Percentiles rank a stretch among this genome's conserved stretches.
Evolutionary conservation across 208 protist genomes (phyloP).

Genomic region (Tritrichomonas foetus): DNA sequence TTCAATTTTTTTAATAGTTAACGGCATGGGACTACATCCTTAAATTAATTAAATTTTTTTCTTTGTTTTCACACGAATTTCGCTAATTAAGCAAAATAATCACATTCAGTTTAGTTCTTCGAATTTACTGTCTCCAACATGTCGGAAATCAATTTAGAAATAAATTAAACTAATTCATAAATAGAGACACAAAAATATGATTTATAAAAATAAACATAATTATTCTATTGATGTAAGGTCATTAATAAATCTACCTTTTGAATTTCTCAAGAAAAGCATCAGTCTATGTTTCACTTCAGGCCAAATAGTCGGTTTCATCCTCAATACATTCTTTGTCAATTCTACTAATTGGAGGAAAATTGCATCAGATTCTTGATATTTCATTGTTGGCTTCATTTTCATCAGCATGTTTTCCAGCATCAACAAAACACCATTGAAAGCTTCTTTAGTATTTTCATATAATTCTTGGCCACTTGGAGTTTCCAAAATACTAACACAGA

Average conservation of each 20-base stretch:
- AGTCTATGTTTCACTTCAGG: background rate
- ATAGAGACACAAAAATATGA: too few relatives aligned
- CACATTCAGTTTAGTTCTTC: too few relatives aligned
- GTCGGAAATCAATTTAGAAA: too few relatives aligned
- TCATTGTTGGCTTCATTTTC: background rate
- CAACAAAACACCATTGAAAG: background rate
- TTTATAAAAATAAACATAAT: too few relatives aligned
- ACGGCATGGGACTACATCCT: too few relatives aligned
- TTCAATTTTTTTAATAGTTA: too few relatives aligned
- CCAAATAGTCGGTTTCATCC: background rate
- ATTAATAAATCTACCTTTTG: background rate
- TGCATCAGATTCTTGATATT: background rate
- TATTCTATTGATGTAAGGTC: background rate
- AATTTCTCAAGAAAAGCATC: background rate
- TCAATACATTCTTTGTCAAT: background rate
- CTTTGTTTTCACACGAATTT: too few relatives aligned
- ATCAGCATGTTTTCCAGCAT: background rate
- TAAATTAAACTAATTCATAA: too few relatives aligned
- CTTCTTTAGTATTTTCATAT: background rate
- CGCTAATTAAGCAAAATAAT: too few relatives aligned
- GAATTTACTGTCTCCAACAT: too few relatives aligned
- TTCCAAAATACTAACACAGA: background rate
- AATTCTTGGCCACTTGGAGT: background rate
- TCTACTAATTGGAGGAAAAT: background rate
- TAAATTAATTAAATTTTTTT: too few relatives aligned